Evolutionary conservation across 2,329 filamentous ascomycete species (phyloP).

Genomic region (Alternaria gansuensis): DNA sequence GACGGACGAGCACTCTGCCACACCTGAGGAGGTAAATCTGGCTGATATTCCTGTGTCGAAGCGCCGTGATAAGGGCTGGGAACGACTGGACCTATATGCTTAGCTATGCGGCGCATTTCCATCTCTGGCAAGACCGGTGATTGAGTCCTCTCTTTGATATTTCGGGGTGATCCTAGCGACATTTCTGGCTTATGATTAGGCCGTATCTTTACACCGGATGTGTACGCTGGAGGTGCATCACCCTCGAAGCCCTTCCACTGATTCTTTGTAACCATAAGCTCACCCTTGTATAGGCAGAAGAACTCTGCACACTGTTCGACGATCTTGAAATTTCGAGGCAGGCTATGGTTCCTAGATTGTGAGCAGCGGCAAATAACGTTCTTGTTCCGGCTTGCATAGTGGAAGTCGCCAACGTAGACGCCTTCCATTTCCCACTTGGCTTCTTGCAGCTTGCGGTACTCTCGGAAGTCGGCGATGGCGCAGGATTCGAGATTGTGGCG

Average conservation of each 20-base stretch:
- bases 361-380: conserved; percentile 29
- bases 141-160: background rate
- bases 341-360: background rate
- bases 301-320: conserved; percentile 28
- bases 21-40: conserved; percentile 25
- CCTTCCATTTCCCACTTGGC: conserved; percentile 11
- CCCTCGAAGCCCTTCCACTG: conserved; percentile 23
- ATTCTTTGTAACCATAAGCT: conserved; percentile 15
- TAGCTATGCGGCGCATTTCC: conserved; percentile 1
- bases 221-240: conserved; percentile 13
- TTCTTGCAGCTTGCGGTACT: conserved; percentile 3
- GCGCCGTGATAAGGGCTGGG: background rate
- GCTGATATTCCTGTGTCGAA: background rate
- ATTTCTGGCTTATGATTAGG: background rate
- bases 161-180: background rate
- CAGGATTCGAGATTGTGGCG: conserved; percentile 15
- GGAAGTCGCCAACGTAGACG: conserved; percentile 20
- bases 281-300: conserved; percentile 13
- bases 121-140: background rate
- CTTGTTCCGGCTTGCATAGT: conserved; percentile 26
- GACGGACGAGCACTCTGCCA: conserved; percentile 29
- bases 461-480: conserved; percentile 3
- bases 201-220: background rate
- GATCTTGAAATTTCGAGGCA: conserved; percentile 22
- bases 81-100: background rate